phyloP scores from a whole-genome alignment of 2,329 filamentous ascomycete species.

The Fusarium aywerte region DNA sequence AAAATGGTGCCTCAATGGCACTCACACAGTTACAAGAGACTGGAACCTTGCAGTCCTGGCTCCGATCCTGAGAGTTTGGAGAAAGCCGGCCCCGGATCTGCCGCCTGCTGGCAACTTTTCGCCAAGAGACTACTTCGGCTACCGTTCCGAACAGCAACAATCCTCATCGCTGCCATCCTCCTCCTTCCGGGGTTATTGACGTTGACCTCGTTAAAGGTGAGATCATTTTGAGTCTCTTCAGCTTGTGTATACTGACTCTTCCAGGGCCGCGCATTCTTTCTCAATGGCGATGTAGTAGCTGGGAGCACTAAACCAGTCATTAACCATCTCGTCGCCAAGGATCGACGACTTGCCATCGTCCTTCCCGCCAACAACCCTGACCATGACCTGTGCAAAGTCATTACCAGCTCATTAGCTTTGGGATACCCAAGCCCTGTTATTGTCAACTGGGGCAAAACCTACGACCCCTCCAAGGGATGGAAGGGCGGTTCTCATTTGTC shows the following conservation, averaged over 20 bases:
- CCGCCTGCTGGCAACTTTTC: accelerated
- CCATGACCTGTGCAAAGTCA: conserved; percentile 45
- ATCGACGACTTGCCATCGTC: conserved; percentile 33
- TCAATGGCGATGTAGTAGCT: not conserved
- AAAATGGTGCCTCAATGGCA: not conserved
- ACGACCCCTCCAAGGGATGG: conserved; percentile 11
- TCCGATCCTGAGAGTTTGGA: not conserved
- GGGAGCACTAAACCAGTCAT: not conserved
- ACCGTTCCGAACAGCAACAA: accelerated
- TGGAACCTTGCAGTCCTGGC: not conserved
- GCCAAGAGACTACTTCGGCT: not conserved
- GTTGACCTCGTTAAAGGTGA: not conserved
- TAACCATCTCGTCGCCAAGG: not conserved
- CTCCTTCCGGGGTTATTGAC: not conserved
- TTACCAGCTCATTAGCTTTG: conserved; percentile 40
- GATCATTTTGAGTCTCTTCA: accelerated
- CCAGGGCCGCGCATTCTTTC: not conserved
- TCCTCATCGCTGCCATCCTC: not conserved
- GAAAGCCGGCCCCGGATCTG: not conserved
- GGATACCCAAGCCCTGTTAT: conserved; percentile 46
- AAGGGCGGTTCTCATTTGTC: conserved; percentile 39
- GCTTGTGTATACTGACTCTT: not conserved
- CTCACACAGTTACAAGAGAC: not conserved
- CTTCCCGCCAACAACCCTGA: conserved; percentile 37
- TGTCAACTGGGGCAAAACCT: conserved; percentile 45